A percentile compares a stretch with the other conserved stretches of the same genome.
These are phyloP conservation scores for Gigaspora rosea DNA, from an alignment of 192 early-diverging fungal species.

Conservation along the genomic window DNA sequence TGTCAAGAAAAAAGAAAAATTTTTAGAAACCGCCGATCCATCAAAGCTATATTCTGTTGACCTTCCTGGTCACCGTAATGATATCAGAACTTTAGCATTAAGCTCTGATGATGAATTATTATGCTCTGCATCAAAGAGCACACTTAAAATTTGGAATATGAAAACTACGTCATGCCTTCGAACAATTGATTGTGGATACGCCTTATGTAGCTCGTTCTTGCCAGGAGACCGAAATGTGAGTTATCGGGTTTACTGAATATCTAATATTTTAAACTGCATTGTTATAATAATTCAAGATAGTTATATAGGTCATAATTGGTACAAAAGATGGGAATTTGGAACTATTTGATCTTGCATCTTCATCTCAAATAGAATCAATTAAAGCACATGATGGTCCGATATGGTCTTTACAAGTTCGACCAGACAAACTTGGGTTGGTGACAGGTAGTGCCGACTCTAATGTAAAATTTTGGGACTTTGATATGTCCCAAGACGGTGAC, in stretches of 20 bases:
- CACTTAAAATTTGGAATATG: conserved; percentile 90
- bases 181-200: conserved; percentile 89
- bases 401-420: conserved; percentile 84
- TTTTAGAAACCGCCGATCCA: conserved; percentile 47
- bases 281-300: neutral
- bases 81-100: conserved; percentile 87
- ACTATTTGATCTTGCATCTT: conserved; percentile 87
- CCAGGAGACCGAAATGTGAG: conserved; percentile 83
- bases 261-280: neutral
- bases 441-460: conserved; percentile 93
- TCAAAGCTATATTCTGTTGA: conserved; percentile 72
- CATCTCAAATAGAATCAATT: conserved; percentile 80
- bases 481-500: conserved; percentile 34
- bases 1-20: conserved; percentile 61
- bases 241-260: neutral
- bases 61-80: conserved; percentile 85
- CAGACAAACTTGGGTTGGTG: conserved; percentile 84
- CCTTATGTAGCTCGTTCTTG: conserved; percentile 89
- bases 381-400: conserved; percentile 90
- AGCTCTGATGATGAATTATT: conserved; percentile 87
- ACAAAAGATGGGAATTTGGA: conserved; percentile 91
- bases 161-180: conserved; percentile 81
- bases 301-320: conserved; percentile 75
- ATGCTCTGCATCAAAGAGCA: conserved; percentile 80
- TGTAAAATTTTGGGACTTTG: conserved; percentile 98